Conservation (phyloP, 2,329 filamentous ascomycete species). For the Albifimbria verrucaria region DNA sequence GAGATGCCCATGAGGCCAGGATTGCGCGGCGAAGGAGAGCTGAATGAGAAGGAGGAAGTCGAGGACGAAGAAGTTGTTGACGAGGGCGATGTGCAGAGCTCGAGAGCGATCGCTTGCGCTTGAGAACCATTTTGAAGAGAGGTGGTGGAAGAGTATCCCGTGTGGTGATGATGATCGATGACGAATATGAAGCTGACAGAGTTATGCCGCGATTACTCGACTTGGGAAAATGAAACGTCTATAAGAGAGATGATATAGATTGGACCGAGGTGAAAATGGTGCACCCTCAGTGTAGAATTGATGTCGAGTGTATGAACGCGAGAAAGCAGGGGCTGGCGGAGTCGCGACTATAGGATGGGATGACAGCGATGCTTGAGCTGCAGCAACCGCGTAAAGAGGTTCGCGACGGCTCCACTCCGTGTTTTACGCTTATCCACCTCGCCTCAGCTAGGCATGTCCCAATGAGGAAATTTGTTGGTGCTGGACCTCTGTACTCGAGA, state of each 20-base stretch:
- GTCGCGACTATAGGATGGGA: conserved; percentile 15
- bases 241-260: too few species aligned
- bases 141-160: too few species aligned
- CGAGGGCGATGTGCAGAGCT: conserved; percentile 46
- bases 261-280: too few species aligned
- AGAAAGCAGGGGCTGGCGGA: conserved; percentile 9
- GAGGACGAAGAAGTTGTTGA: conserved; percentile 36
- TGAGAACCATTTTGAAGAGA: conserved; percentile 47
- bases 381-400: conserved; percentile 9
- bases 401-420: conserved; percentile 3
- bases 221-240: too few species aligned
- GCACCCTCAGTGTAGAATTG: too few species aligned
- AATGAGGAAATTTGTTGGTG: not conserved
- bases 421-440: not conserved
- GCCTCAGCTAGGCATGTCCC: not conserved
- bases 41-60: conserved; percentile 39
- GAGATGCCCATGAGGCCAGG: conserved; percentile 27
- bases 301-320: too few species aligned
- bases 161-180: too few species aligned
- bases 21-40: conserved; percentile 29
- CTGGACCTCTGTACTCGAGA: too few species aligned
- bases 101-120: conserved; percentile 63
- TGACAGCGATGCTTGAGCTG: conserved; percentile 1
- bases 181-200: too few species aligned
- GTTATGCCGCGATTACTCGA: too few species aligned